Base-by-base conservation (phyloP, 176 grass and related monocot species). In the Carex pumila region DNA sequence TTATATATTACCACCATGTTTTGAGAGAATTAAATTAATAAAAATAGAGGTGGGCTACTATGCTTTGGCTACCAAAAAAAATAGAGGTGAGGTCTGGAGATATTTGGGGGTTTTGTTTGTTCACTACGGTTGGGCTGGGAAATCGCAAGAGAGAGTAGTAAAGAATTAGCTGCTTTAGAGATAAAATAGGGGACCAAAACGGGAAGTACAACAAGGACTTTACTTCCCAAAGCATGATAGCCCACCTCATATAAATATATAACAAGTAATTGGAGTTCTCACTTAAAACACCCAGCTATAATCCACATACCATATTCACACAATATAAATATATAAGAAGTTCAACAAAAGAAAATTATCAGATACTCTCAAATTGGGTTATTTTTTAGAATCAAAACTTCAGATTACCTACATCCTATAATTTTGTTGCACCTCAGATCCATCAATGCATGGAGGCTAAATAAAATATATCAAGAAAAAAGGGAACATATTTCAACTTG, bases 391-490 rank as follows among this genome's bases (percentile, higher is more conserved):
- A 75, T 30, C 45, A 75, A 14, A 75, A 53, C 71, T 54, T 22
- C 47, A 75, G 71, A 75, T 54, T 39, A 30, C 31, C 47, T 29
- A 29, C 19, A n/a, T 74, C 11, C 45, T 52, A 71, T 71, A 43
- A 45, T 10, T 37, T 43, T 71, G 37, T 14, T n/a, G 36, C 30
- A 7, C 36, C 15, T 43, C 64, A 41, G 36, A 30, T 19, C 18
- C 45, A 71, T 71, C 68, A 36, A 45, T 45, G 17, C 37, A 47
- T 19, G 41, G 6, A 71, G 68, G 41, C 18, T 21, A 71, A 34
- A 71, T 11, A 7, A 71, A 47, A 71, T 47, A 71, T 47, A 71
- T 71, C 17, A 71, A 71, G 68, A 71, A 45, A 74, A 74, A 53
- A 75, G 5, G 31, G 22, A 54, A 30, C 52, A 31, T 13, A 75